phyloP scores from a whole-genome alignment of 805 yeast genomes.

The Saccharomycopsis fermentans region DNA sequence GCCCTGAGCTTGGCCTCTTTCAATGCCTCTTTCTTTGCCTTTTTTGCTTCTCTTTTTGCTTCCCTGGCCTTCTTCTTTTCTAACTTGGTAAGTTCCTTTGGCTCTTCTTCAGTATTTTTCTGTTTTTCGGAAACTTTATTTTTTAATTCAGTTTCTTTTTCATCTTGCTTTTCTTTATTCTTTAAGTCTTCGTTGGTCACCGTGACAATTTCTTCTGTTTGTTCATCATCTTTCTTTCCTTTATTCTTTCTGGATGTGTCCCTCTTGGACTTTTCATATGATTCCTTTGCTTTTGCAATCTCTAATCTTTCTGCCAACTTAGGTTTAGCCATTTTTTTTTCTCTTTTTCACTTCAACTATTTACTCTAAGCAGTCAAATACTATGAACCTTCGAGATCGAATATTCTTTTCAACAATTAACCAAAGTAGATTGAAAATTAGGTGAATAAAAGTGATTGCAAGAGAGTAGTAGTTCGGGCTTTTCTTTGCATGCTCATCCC shows the following conservation, averaged over 20 bases:
- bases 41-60: slow-evolving; percentile 21
- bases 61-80: slow-evolving; percentile 18
- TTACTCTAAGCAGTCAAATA: neutral
- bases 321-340: slow-evolving; percentile 14
- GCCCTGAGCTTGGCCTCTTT: slow-evolving; percentile 17
- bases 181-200: neutral
- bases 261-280: slow-evolving; percentile 1
- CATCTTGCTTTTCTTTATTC: slow-evolving; percentile 14
- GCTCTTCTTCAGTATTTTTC: neutral
- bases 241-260: neutral
- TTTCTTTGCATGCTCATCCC: neutral
- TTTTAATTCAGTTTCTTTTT: neutral
- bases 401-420: too few species aligned
- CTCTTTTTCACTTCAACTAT: neutral
- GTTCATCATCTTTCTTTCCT: neutral
- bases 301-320: slow-evolving; percentile 17
- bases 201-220: neutral
- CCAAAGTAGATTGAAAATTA: too few species aligned
- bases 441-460: too few species aligned
- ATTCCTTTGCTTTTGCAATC: slow-evolving; percentile 14
- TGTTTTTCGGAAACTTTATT: neutral
- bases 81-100: slow-evolving; percentile 8
- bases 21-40: slow-evolving; percentile 17
- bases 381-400: too few species aligned
- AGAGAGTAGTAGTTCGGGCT: too few species aligned